A percentile compares a stretch with the other conserved stretches of the same genome.
phyloP scores from a whole-genome alignment of 768 basidiomycete species.

The Suillus weaverae region DNA sequence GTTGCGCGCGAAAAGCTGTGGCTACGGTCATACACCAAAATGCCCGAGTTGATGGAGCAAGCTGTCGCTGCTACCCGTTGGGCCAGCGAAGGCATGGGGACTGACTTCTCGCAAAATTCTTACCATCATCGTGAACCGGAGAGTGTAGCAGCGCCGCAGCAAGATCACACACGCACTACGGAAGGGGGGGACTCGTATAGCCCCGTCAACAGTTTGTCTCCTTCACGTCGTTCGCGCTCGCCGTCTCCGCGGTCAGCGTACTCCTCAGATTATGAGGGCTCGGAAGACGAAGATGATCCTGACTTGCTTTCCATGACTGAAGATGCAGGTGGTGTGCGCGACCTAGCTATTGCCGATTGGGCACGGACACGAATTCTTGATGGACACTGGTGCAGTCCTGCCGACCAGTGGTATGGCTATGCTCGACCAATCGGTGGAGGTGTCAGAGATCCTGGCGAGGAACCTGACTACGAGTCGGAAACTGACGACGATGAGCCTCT shows the following conservation, averaged over 20 bases:
- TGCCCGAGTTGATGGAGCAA: constrained; percentile 65
- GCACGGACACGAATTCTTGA: constrained; percentile 70
- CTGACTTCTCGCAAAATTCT: constrained; percentile 29
- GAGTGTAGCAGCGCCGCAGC: constrained; percentile 5
- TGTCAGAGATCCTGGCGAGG: constrained; percentile 27
- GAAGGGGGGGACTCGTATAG: constrained; percentile 12
- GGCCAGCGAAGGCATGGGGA: constrained; percentile 35
- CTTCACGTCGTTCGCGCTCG: constrained; percentile 31
- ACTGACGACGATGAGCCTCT: constrained; percentile 25
- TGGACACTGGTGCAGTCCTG: constrained; percentile 74
- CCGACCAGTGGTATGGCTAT: constrained; percentile 63
- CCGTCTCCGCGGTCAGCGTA: constrained; percentile 31
- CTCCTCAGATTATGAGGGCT: constrained; percentile 35
- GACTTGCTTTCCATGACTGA: constrained; percentile 46
- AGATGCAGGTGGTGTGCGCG: constrained; percentile 45
- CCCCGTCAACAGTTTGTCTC: constrained; percentile 26
- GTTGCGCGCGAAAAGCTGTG: constrained; percentile 72
- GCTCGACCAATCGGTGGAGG: constrained; percentile 39
- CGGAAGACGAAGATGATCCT: constrained; percentile 46
- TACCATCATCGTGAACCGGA: constrained; percentile 8
- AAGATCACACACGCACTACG: constrained; percentile 9
- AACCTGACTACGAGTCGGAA: constrained; percentile 29
- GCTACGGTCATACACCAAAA: constrained; percentile 63
- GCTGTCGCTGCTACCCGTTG: constrained; percentile 61
- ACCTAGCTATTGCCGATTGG: constrained; percentile 70